These are phyloP conservation scores for Lodderomyces metapsilosis DNA, from an alignment of 1,139 yeast species.

Conservation along the genomic window DNA sequence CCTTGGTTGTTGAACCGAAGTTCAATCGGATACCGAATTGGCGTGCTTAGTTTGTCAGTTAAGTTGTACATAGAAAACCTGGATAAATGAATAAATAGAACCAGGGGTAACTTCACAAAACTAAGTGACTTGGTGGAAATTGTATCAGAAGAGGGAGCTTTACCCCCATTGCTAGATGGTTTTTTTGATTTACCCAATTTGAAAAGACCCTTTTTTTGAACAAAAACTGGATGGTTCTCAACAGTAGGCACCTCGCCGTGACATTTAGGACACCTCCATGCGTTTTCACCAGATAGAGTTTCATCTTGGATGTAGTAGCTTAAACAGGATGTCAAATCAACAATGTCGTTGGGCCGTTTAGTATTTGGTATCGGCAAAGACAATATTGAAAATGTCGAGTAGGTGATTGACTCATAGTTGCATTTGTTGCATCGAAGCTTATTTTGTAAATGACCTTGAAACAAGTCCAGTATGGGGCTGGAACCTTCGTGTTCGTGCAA, in stretches of 20 bases:
- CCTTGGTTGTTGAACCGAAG: conserved; percentile 47
- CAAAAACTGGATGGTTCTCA: conserved; percentile 41
- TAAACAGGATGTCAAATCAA: conserved; percentile 60
- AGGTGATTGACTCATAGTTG: conserved; percentile 55
- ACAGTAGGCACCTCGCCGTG: conserved; percentile 30
- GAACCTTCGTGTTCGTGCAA: conserved; percentile 55
- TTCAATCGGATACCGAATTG: conserved; percentile 51
- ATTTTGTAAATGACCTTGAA: conserved; percentile 69
- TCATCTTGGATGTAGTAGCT: conserved; percentile 68
- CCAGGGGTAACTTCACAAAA: conserved; percentile 63
- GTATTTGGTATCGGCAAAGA: conserved; percentile 64
- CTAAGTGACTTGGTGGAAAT: conserved; percentile 49
- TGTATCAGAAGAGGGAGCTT: conserved; percentile 20
- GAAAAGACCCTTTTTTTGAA: conserved; percentile 34
- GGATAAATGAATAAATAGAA: conserved; percentile 64
- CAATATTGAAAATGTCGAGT: conserved; percentile 60
- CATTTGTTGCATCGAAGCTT: conserved; percentile 63
- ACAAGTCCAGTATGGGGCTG: conserved; percentile 62
- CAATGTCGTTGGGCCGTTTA: conserved; percentile 20
- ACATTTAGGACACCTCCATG: conserved; percentile 79
- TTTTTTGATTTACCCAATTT: conserved; percentile 29
- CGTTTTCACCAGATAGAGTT: conserved; percentile 65
- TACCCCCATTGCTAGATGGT: conserved; percentile 9
- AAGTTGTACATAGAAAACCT: conserved; percentile 55
- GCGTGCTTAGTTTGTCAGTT: conserved; percentile 55